Conservation (phyloP, 345 rosid species). For the Excoecaria cochinchinensis region DNA sequence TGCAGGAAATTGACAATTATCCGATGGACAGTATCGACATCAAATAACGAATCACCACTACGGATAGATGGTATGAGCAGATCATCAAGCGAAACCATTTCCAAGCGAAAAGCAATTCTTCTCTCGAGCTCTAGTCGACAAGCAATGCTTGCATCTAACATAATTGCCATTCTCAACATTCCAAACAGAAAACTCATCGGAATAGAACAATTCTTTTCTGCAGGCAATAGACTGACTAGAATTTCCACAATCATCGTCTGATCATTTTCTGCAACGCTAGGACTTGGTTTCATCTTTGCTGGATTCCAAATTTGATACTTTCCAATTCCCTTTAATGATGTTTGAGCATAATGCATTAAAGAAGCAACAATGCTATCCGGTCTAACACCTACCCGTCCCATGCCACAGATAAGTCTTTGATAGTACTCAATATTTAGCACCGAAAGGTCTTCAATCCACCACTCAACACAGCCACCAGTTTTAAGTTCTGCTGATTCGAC, state of each 20-base stretch:
- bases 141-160: constrained; percentile 46
- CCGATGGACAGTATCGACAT: constrained; percentile 69
- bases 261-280: constrained; percentile 35
- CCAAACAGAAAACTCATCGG: constrained; percentile 81
- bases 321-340: constrained; percentile 55
- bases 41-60: constrained; percentile 64
- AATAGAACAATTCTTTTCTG: constrained; percentile 40
- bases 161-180: constrained; percentile 60
- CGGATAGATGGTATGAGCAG: constrained; percentile 74
- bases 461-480: constrained; percentile 44
- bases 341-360: constrained; percentile 74
- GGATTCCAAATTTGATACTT: constrained; percentile 54
- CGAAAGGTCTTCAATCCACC: constrained; percentile 87
- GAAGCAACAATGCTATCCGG: constrained; percentile 58
- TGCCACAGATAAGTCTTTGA: constrained; percentile 49
- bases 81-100: constrained; percentile 67
- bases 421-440: constrained; percentile 57
- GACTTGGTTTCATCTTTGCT: constrained; percentile 38
- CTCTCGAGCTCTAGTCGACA: constrained; percentile 71
- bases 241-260: constrained; percentile 63
- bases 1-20: constrained; percentile 62
- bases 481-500: constrained; percentile 56
- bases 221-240: constrained; percentile 59
- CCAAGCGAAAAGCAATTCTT: constrained; percentile 58
- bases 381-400: constrained; percentile 58